A percentile compares a stretch with the other conserved stretches of the same genome.
phyloP scores from a whole-genome alignment of 1,284 basidiomycete species.

The Ceraceosorus bombacis region DNA sequence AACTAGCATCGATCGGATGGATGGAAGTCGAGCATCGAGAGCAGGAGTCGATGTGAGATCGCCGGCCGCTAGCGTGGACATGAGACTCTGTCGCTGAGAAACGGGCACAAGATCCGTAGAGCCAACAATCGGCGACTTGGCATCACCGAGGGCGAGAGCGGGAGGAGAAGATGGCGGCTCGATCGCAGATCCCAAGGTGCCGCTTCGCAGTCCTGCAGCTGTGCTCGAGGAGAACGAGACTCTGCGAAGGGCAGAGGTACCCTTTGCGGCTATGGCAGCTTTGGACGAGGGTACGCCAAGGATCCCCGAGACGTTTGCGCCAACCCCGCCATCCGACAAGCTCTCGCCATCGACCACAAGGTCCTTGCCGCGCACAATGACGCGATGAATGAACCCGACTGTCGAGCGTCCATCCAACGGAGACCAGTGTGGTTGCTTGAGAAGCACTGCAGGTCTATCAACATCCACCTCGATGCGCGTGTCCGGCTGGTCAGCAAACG shows the following conservation, averaged over 20 bases:
- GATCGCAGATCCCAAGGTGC: constrained; percentile 27
- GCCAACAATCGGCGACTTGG: constrained; percentile 34
- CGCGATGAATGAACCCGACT: constrained; percentile 76
- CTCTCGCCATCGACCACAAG: constrained; percentile 78
- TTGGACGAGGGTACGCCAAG: constrained; percentile 45
- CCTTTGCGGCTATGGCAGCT: constrained; percentile 11
- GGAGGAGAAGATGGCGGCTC: constrained; percentile 38
- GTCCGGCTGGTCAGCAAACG: constrained; percentile 72
- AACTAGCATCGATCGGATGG: constrained; percentile 15
- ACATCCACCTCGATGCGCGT: constrained; percentile 76
- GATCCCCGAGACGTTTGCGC: constrained; percentile 71
- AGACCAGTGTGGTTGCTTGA: constrained; percentile 63
- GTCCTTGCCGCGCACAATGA: constrained; percentile 84
- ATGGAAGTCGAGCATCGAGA: too few relatives aligned
- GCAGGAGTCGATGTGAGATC: too few relatives aligned
- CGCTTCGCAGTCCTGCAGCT: not conserved
- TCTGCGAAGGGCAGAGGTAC: constrained; percentile 8
- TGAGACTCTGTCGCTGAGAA: constrained; percentile 1
- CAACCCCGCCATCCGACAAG: constrained; percentile 59
- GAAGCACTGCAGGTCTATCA: constrained; percentile 65
- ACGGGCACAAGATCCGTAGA: constrained; percentile 13
- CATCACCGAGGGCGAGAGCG: constrained; percentile 17
- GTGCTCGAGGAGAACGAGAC: constrained; percentile 5
- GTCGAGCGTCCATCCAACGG: constrained; percentile 65
- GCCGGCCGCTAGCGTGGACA: constrained; percentile 2